Conservation (phyloP, 805 yeast species). For the Wickerhamiella qilinensis region DNA sequence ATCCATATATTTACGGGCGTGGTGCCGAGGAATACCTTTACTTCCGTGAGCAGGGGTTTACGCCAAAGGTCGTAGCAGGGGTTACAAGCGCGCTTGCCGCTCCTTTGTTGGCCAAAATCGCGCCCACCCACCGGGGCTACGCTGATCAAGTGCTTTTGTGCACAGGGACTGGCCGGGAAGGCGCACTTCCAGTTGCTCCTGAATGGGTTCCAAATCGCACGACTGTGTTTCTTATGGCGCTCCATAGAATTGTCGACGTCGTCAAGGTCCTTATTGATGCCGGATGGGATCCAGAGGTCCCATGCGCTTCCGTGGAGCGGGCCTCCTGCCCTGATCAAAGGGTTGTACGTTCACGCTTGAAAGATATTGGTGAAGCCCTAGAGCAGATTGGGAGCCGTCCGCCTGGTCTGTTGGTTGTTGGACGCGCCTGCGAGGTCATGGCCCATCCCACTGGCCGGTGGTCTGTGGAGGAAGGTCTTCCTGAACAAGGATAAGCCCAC, state of each 20-base stretch:
- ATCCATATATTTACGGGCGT: constrained; percentile 89
- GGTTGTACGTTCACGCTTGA: constrained; percentile 55
- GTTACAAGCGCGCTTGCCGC: constrained; percentile 81
- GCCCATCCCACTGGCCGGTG: constrained; percentile 22
- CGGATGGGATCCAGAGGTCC: constrained; percentile 54
- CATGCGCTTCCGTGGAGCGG: constrained; percentile 76
- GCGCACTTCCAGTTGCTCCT: constrained; percentile 65
- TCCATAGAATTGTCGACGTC: constrained; percentile 44
- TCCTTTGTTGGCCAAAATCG: constrained; percentile 64
- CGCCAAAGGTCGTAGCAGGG: constrained; percentile 70
- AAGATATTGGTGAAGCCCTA: constrained; percentile 53
- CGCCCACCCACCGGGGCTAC: constrained; percentile 83
- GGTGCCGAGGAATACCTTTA: constrained; percentile 83
- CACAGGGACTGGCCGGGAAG: constrained; percentile 88
- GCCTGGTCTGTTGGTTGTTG: constrained; percentile 78
- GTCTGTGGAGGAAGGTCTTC: constrained; percentile 32
- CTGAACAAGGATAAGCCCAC: not conserved
- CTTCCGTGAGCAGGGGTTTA: constrained; percentile 51
- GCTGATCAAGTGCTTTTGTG: constrained; percentile 87
- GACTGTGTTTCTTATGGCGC: constrained; percentile 75
- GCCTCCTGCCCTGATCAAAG: constrained; percentile 92
- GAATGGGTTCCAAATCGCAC: constrained; percentile 59
- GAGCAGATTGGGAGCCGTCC: constrained; percentile 74
- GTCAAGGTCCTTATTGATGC: constrained; percentile 30
- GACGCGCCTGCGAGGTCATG: constrained; percentile 54